Percentiles rank a stretch among this genome's conserved stretches.
These are phyloP conservation scores for Aspergillus pseudonomiae DNA, from an alignment of 2,329 filamentous ascomycete genomes.

Conservation along the genomic window DNA sequence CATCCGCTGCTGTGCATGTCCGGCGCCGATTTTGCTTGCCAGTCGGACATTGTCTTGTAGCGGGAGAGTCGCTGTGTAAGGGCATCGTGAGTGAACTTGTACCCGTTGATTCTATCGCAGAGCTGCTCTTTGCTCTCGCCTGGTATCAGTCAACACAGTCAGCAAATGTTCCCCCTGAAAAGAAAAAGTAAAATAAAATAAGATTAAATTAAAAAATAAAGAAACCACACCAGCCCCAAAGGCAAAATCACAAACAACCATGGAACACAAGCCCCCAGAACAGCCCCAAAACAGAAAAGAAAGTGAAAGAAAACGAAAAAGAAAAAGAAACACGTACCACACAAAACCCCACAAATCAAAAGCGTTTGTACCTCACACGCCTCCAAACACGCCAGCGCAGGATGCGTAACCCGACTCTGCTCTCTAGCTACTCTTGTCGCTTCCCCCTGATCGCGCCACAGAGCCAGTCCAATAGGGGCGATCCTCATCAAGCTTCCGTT, in stretches of 20 bases:
- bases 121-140: constrained; percentile 23
- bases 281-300: background rate
- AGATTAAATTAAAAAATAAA: background rate
- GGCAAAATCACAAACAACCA: background rate
- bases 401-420: constrained; percentile 42
- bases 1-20: constrained; percentile 43
- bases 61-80: constrained; percentile 13
- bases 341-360: constrained; percentile 35
- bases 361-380: constrained; percentile 45
- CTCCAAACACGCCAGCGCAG: constrained; percentile 40
- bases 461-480: constrained; percentile 40
- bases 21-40: constrained; percentile 22
- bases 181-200: background rate
- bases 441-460: constrained; percentile 24
- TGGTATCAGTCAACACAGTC: background rate
- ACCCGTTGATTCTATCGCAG: constrained; percentile 6
- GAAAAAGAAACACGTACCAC: constrained; percentile 22
- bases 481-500: constrained; percentile 51
- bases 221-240: background rate
- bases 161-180: background rate
- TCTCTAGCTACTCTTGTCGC: constrained; percentile 29
- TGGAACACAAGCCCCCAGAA: background rate
- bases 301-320: background rate
- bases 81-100: constrained; percentile 15
- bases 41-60: constrained; percentile 28